Evolutionary conservation across 1,139 yeast species (phyloP).

Genomic region (Candida freyschussii): DNA sequence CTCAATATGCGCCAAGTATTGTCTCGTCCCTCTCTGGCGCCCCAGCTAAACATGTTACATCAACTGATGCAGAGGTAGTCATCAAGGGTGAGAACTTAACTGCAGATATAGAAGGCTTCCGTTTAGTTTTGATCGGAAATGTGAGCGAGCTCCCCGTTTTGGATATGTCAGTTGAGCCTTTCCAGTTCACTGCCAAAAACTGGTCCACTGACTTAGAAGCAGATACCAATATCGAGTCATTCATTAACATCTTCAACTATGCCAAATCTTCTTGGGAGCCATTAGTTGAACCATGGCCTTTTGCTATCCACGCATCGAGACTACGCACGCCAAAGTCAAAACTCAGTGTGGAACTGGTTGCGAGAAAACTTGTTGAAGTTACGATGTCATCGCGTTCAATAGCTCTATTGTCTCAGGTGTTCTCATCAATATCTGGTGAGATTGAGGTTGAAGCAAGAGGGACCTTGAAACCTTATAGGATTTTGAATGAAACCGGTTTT

Average conservation of each 20-base stretch:
- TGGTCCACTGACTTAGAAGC: conserved; percentile 90
- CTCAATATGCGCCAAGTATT: conserved; percentile 66
- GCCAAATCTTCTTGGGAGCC: conserved; percentile 98
- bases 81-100: conserved; percentile 69
- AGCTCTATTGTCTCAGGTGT: conserved; percentile 69
- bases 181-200: conserved; percentile 65
- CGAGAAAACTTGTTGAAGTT: conserved; percentile 73
- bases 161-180: conserved; percentile 75
- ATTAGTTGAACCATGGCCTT: conserved; percentile 80
- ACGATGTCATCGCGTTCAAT: conserved; percentile 79
- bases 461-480: conserved; percentile 74
- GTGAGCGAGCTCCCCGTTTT: conserved; percentile 89
- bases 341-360: conserved; percentile 55
- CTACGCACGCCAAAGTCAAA: conserved; percentile 28
- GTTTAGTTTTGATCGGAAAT: conserved; percentile 88
- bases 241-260: conserved; percentile 80
- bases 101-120: conserved; percentile 72
- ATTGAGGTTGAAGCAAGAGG: conserved; percentile 63
- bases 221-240: conserved; percentile 63
- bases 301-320: conserved; percentile 66
- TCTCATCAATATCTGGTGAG: conserved; percentile 50
- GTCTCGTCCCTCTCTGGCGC: conserved; percentile 38
- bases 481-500: conserved; percentile 81
- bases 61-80: conserved; percentile 33
- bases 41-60: conserved; percentile 12